Evolutionary conservation across 139 green algal species (phyloP).

Genomic region (Chlamydomonas schloesseri): DNA sequence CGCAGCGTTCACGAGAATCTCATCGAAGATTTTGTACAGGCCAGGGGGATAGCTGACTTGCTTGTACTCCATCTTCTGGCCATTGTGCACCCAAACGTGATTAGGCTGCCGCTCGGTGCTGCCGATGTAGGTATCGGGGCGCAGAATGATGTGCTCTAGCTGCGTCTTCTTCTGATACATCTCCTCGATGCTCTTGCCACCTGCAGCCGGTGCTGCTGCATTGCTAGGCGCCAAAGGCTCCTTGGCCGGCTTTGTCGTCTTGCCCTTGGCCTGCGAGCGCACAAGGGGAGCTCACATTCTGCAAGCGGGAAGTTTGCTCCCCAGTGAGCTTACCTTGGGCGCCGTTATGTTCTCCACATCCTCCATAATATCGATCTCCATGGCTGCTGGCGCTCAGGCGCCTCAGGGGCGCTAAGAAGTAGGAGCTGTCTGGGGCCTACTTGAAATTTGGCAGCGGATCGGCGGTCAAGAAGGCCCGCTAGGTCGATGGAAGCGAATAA

Average conservation of each 20-base stretch:
- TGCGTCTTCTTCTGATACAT: constrained; percentile 99
- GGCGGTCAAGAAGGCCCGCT: no score
- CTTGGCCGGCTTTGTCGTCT: constrained; percentile 9
- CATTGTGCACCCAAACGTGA: constrained; percentile 95
- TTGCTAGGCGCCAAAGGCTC: constrained; percentile 41
- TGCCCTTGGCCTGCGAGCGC: constrained; percentile 9
- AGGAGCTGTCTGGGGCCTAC: no score
- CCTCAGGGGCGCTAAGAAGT: no score
- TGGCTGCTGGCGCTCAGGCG: not conserved
- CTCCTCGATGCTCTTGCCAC: constrained; percentile 90
- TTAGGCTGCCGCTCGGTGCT: constrained; percentile 91
- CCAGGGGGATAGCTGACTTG: constrained; percentile 88
- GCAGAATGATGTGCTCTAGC: constrained; percentile 98
- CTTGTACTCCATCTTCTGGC: constrained; percentile 56
- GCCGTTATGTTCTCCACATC: constrained; percentile 7
- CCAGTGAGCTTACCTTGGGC: not conserved
- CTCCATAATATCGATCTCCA: constrained; percentile 20
- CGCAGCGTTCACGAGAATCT: constrained; percentile 99
- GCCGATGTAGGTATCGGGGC: constrained; percentile 98
- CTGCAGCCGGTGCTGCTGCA: constrained; percentile 10
- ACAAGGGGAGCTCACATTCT: no score
- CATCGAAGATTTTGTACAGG: constrained; percentile 99
- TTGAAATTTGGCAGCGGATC: no score
- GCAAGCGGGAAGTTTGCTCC: no score
- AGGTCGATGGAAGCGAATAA: no score